Base-by-base conservation (phyloP, 805 yeast species). In the Pichia membranifaciens region DNA sequence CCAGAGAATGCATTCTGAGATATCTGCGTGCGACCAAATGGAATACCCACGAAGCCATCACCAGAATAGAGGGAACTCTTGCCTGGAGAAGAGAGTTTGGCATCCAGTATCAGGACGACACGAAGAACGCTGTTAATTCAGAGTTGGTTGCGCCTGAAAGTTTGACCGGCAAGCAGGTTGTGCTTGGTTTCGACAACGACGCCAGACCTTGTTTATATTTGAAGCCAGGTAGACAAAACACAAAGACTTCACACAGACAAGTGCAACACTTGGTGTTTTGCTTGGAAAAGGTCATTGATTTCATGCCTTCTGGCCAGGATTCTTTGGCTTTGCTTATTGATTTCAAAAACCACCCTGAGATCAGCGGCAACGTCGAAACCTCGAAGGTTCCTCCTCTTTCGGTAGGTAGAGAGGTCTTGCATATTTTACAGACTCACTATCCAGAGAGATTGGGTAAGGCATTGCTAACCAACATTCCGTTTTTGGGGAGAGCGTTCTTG, bases 391-490 rank as follows among this genome's bases (percentile, higher is more conserved):
- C 98, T n/a, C 88, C 96, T 1, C 72, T 91, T 38, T 76, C 84
- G 44, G 85, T 81, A 16, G 97, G 96, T 32, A 83, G 90, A 62
- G 96, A 89, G 67, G 98, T 91, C 29, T 74, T 93, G 55, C 87
- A 85, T 64, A 93, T 93, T 62, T 72, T 93, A 57, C 99, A 93
- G 68, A 89, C 95, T 12, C 99, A 93, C 66, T 93, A 93, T 64
- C 99, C 99, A 4, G 99, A 93, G 65, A 78, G 99, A 58, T 73
- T 93, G 50, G 99, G 99, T 35, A 84, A 83, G 61, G 97, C 97
- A 0, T 73, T 90, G 41, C 73, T 93, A 45, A 87, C 95, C 42
- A 91, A 93, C 66, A 89, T 93, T 54, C 98, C 98, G 13, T 86
- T 93, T 78, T 68, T 90, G 47, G 98, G 90, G 6, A 86, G 96